phyloP scores from a whole-genome alignment of 768 basidiomycete species.

The Amanita muscaria region DNA sequence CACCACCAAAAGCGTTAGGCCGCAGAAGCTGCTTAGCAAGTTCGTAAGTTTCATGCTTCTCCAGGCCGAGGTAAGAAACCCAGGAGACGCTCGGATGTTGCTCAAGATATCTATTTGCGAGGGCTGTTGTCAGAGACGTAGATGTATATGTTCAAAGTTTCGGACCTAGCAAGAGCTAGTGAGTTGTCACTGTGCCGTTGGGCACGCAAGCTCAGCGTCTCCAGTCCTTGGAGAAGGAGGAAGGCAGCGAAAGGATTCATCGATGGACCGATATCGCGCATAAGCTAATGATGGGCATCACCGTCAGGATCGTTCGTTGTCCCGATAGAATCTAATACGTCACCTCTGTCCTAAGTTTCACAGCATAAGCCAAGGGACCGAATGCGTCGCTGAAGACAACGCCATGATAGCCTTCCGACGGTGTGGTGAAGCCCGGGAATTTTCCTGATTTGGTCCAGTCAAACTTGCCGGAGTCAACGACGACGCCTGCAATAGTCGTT shows the following conservation, averaged over 20 bases:
- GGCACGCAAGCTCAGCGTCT: conserved; percentile 64
- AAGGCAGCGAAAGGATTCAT: conserved; percentile 70
- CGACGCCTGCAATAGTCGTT: conserved; percentile 68
- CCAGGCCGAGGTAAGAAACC: conserved; percentile 73
- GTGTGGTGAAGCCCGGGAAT: conserved; percentile 69
- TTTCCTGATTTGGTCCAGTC: conserved; percentile 61
- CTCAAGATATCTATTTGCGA: conserved; percentile 41
- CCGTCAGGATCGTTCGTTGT: too few relatives aligned
- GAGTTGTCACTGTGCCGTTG: conserved; percentile 69
- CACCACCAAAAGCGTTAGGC: conserved; percentile 52
- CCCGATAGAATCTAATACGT: too few relatives aligned
- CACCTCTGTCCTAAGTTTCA: conserved; percentile 52
- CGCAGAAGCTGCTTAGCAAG: conserved; percentile 51
- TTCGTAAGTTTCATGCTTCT: conserved; percentile 49
- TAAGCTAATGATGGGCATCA: conserved; percentile 27
- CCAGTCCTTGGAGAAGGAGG: conserved; percentile 69
- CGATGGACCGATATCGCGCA: conserved; percentile 59
- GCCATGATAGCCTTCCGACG: conserved; percentile 72
- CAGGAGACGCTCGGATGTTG: conserved; percentile 59
- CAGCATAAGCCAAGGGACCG: conserved; percentile 51
- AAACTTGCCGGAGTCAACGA: conserved; percentile 70
- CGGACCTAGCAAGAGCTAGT: conserved; percentile 51
- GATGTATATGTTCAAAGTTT: neutral
- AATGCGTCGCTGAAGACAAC: conserved; percentile 59
- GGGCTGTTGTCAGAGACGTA: conserved; percentile 5